These are phyloP conservation scores for Cercophora newfieldiana DNA, from an alignment of 495 filamentous ascomycete genomes.

Conservation along the genomic window DNA sequence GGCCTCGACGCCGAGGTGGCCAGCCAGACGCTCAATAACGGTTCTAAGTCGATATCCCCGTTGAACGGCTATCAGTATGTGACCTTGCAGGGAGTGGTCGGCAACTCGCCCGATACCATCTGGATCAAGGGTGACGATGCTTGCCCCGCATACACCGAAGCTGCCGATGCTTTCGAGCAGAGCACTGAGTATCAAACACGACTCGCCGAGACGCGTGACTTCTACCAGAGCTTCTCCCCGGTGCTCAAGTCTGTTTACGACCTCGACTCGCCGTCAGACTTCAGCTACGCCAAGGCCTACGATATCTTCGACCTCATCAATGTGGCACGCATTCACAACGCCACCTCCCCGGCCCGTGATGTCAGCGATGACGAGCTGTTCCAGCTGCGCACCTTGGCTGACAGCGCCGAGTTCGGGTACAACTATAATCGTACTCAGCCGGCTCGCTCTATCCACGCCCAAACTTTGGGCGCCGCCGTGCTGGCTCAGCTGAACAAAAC, in stretches of 20 bases:
- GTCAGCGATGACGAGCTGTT: conserved; percentile 13
- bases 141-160: conserved; percentile 18
- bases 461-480: conserved; percentile 18
- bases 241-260: conserved; percentile 14
- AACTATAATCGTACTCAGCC: conserved; percentile 28
- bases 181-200: conserved; percentile 12
- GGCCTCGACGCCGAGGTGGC: conserved; percentile 7
- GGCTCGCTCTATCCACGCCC: conserved; percentile 18
- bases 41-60: conserved; percentile 18
- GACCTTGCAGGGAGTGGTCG: conserved; percentile 22
- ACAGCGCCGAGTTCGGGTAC: conserved; percentile 33
- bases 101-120: conserved; percentile 23
- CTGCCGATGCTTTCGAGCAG: conserved; percentile 3
- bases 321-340: conserved; percentile 25
- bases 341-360: conserved; percentile 7
- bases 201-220: conserved; percentile 17
- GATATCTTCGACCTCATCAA: conserved; percentile 31
- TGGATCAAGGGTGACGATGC: conserved; percentile 28
- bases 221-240: conserved; percentile 23
- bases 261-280: conserved; percentile 1
- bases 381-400: conserved; percentile 26
- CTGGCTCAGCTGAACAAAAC: conserved; percentile 24
- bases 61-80: conserved; percentile 29
- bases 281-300: conserved; percentile 25
- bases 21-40: conserved; percentile 22